These are phyloP conservation scores for Rhynchospora breviuscula DNA, from an alignment of 176 grass and related monocot genomes.

Conservation along the genomic window DNA sequence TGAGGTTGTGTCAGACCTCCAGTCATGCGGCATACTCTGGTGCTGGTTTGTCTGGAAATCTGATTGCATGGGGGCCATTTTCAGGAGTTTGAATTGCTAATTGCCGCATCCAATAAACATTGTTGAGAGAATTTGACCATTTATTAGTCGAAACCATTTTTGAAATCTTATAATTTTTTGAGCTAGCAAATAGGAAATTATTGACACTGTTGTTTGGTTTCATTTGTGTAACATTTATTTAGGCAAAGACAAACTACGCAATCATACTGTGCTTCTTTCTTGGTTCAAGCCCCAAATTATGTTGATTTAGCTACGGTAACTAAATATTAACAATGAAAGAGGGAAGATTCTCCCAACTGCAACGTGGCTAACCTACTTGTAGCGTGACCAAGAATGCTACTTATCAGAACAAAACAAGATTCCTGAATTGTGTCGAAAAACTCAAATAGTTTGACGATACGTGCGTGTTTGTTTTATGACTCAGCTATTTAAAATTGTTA, in stretches of 20 bases:
- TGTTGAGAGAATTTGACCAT: constrained; percentile 3
- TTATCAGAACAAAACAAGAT: no score
- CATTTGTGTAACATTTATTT: not conserved
- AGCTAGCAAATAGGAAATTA: not conserved
- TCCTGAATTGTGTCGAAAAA: no score
- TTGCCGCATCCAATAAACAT: constrained; percentile 2
- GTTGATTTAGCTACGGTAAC: not conserved
- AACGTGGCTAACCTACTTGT: no score
- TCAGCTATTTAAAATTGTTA: no score
- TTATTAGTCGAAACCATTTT: not conserved
- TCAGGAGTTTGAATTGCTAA: not conserved
- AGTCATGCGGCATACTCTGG: not conserved
- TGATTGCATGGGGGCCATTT: not conserved
- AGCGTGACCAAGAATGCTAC: no score
- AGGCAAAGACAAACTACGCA: not conserved
- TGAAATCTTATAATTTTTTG: not conserved
- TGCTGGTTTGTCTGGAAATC: constrained; percentile 6
- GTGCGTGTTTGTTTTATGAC: no score
- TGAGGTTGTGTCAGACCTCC: not conserved
- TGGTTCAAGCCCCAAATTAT: not conserved
- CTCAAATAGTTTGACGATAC: no score
- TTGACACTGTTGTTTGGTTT: not conserved
- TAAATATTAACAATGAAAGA: no score
- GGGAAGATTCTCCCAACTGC: no score
- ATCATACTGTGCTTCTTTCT: not conserved